Percentiles rank a stretch among this genome's conserved stretches.
Evolutionary conservation across 2,329 filamentous ascomycete genomes (phyloP).

Genomic region (Cercospora berteroae): DNA sequence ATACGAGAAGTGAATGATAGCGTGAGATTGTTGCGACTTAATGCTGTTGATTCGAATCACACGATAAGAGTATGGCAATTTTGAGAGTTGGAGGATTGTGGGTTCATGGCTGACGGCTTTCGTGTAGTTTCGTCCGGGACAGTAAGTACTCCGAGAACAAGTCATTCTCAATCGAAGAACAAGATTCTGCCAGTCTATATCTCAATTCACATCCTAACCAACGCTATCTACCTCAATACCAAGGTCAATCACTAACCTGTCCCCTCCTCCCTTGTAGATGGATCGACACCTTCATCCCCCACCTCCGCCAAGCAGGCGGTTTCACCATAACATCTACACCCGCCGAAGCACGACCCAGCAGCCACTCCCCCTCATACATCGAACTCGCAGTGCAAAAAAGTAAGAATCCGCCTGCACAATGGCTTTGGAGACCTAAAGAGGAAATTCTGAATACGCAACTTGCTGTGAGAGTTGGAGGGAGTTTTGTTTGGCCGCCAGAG

Average conservation of each 20-base stretch:
- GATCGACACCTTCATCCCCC: conserved; percentile 78
- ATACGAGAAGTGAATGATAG: conserved; percentile 65
- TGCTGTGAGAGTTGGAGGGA: conserved; percentile 71
- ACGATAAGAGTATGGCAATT: conserved; percentile 31
- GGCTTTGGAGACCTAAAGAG: conserved; percentile 63
- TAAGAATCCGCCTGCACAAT: conserved; percentile 69
- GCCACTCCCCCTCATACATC: conserved; percentile 51
- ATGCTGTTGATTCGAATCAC: conserved; percentile 49
- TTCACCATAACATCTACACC: conserved; percentile 85
- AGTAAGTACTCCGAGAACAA: neutral
- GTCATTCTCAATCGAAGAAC: neutral
- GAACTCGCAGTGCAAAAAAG: conserved; percentile 78
- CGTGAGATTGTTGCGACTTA: conserved; percentile 67
- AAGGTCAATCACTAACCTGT: neutral
- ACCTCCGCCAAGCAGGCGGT: conserved; percentile 68
- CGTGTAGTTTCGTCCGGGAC: neutral
- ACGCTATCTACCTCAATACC: too few species aligned
- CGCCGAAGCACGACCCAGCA: conserved; percentile 36
- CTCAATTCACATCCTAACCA: too few species aligned
- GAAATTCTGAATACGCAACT: conserved; percentile 61
- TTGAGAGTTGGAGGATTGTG: neutral
- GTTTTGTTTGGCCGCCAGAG: conserved; percentile 73
- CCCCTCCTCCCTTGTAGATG: conserved; percentile 47
- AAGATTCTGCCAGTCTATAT: too few species aligned
- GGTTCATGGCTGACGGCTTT: conserved; percentile 23